Percentiles rank a stretch among this genome's conserved stretches.
Conservation (phyloP, 208 protist species). For the Leishmania turanica region DNA sequence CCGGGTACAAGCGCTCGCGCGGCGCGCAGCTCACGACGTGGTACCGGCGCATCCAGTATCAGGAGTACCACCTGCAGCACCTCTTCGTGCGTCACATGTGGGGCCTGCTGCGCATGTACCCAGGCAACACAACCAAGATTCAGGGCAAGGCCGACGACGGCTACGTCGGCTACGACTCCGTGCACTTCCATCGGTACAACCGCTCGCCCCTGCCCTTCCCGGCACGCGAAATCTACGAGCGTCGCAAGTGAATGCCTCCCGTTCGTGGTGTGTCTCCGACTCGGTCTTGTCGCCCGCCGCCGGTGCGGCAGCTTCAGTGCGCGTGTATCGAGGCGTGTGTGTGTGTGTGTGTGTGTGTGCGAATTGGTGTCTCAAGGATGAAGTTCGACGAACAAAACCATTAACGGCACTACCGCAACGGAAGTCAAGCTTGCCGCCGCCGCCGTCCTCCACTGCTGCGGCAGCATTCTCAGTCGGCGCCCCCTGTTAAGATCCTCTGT, state of each 20-base stretch:
- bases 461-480: too few relatives aligned
- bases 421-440: neutral
- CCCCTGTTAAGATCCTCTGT: too few relatives aligned
- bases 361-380: neutral
- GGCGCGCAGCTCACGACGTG: slow-evolving; percentile 80
- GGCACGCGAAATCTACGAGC: slow-evolving; percentile 88
- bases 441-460: too few relatives aligned
- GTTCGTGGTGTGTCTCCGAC: neutral
- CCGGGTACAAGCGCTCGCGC: slow-evolving; percentile 84
- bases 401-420: neutral
- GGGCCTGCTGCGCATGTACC: slow-evolving; percentile 85
- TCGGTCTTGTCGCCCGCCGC: neutral
- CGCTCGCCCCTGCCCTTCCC: slow-evolving; percentile 78
- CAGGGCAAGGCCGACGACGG: slow-evolving; percentile 86
- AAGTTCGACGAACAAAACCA: neutral
- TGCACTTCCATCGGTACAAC: slow-evolving; percentile 89
- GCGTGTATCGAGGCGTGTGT: neutral
- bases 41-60: slow-evolving; percentile 91
- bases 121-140: slow-evolving; percentile 84
- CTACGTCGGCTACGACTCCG: slow-evolving; percentile 87
- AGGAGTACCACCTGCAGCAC: slow-evolving; percentile 92
- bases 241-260: slow-evolving; percentile 55
- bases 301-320: neutral
- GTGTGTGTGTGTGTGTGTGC: neutral
- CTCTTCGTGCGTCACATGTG: slow-evolving; percentile 88